phyloP scores from a whole-genome alignment of 164 flowering plant species.

The Stephania cephalantha region DNA sequence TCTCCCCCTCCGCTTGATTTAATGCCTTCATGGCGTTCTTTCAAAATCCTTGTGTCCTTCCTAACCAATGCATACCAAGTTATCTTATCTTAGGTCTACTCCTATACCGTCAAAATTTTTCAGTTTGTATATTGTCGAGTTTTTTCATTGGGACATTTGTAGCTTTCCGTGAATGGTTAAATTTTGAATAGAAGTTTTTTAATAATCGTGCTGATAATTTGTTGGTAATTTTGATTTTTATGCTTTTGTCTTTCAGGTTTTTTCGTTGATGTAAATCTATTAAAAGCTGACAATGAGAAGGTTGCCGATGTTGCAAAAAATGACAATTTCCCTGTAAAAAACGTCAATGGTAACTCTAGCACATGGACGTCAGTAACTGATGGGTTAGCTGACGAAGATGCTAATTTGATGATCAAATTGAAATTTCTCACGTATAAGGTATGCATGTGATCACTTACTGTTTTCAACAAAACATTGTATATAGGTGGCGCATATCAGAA shows the following conservation, averaged over 20 bases:
- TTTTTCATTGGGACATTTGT: too few relatives aligned
- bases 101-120: too few relatives aligned
- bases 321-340: slow-evolving; percentile 18
- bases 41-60: too few relatives aligned
- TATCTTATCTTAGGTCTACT: too few relatives aligned
- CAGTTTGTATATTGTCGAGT: too few relatives aligned
- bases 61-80: too few relatives aligned
- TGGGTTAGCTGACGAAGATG: slow-evolving; percentile 88
- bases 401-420: slow-evolving; percentile 84
- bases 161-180: too few relatives aligned
- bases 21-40: too few relatives aligned
- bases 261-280: slow-evolving; percentile 83
- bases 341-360: slow-evolving; percentile 24
- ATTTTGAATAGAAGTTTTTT: too few relatives aligned
- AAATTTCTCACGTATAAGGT: slow-evolving; percentile 97
- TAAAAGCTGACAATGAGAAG: slow-evolving; percentile 60
- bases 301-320: slow-evolving; percentile 43
- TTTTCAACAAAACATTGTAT: background rate
- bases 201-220: background rate
- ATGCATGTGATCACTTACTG: background rate
- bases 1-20: too few relatives aligned
- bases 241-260: slow-evolving; percentile 47
- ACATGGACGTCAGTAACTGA: slow-evolving; percentile 26
- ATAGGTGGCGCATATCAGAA: background rate
- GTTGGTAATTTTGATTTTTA: background rate